Conservation (phyloP, 768 basidiomycete species). For the Lactarius pseudohatsudake region DNA sequence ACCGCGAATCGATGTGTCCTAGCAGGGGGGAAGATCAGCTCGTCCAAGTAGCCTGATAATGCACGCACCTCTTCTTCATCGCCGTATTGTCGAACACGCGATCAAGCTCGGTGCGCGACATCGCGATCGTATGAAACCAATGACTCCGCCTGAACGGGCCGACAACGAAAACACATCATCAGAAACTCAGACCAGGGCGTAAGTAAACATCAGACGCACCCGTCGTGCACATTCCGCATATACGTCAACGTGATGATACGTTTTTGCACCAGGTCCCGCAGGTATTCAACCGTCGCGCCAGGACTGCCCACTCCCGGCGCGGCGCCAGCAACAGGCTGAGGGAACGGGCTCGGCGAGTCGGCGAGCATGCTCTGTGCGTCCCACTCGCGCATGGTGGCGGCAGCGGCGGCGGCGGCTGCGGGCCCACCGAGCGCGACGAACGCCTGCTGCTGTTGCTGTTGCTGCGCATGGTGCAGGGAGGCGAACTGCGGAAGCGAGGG, state of each 20-base stretch:
- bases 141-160: constrained; percentile 58
- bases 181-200: neutral
- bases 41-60: constrained; percentile 26
- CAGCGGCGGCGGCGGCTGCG: constrained; percentile 15
- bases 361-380: constrained; percentile 68
- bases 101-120: constrained; percentile 72
- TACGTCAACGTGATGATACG: constrained; percentile 84
- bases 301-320: constrained; percentile 29
- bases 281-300: constrained; percentile 74
- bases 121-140: constrained; percentile 87
- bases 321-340: neutral
- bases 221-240: constrained; percentile 81
- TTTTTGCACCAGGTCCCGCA: constrained; percentile 80
- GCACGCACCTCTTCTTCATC: constrained; percentile 74
- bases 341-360: constrained; percentile 34
- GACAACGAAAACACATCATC: neutral
- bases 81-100: constrained; percentile 68
- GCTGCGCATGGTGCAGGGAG: constrained; percentile 7
- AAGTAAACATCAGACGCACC: constrained; percentile 48
- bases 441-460: neutral
- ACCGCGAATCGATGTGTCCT: constrained; percentile 83
- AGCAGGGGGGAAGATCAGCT: constrained; percentile 2
- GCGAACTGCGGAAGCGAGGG: constrained; percentile 30
- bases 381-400: constrained; percentile 56
- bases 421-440: constrained; percentile 1